These are phyloP conservation scores for Avena insularis DNA, from an alignment of 176 grass and related monocot genomes.

Conservation along the genomic window DNA sequence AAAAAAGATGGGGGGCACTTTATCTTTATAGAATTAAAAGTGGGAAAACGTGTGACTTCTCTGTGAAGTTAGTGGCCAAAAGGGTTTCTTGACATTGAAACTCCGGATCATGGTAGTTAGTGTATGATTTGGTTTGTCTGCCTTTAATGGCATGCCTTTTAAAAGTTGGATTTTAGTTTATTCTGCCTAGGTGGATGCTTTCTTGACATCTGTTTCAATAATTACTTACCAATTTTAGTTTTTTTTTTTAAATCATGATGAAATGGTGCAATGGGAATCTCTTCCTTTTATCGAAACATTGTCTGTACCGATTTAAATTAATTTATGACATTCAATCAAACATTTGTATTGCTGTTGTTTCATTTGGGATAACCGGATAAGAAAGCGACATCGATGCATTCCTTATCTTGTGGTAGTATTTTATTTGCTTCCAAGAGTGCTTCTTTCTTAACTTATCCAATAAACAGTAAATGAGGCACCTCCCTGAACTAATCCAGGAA, in stretches of 20 bases:
- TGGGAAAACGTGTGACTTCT: slow-evolving; percentile 13
- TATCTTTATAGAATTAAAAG: slow-evolving; percentile 15
- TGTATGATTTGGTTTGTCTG: slow-evolving; percentile 30
- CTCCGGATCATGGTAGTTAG: slow-evolving; percentile 36
- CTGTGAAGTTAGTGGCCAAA: slow-evolving; percentile 30
- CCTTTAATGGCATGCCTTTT: slow-evolving; percentile 10
- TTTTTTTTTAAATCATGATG: background rate
- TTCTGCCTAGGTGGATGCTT: slow-evolving; percentile 1
- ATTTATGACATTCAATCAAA: slow-evolving; percentile 20
- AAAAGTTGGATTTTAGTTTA: background rate
- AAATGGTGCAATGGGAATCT: background rate
- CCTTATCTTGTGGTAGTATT: slow-evolving; percentile 36
- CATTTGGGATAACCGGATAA: slow-evolving; percentile 21
- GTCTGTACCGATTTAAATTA: slow-evolving; percentile 21
- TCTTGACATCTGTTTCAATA: slow-evolving; percentile 11
- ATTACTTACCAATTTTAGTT: background rate
- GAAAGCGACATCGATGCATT: slow-evolving; percentile 43
- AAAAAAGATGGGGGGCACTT: slow-evolving; percentile 12
- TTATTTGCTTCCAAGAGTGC: slow-evolving; percentile 40
- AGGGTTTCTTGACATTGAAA: slow-evolving; percentile 26
- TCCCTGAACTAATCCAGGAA: slow-evolving; percentile 21
- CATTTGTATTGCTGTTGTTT: slow-evolving; percentile 39
- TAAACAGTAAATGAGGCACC: background rate
- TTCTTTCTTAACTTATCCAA: slow-evolving; percentile 36
- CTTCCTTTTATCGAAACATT: slow-evolving; percentile 37